Conservation (phyloP, 129 eudicot species). For the Lactuca saligna region DNA sequence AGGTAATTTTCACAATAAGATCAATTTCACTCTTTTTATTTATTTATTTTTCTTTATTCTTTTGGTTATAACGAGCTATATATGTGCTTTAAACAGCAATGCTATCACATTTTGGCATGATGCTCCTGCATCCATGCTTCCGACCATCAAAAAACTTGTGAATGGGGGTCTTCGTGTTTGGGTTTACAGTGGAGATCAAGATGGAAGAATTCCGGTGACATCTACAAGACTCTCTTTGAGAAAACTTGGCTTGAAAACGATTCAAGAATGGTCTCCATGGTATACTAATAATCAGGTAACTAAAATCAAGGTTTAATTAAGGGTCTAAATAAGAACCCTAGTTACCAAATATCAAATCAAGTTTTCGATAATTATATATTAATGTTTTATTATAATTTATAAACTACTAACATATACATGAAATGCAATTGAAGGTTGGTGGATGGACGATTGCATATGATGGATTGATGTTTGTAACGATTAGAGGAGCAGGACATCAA, state of each 20-base stretch:
- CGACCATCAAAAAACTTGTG: slow-evolving; percentile 52
- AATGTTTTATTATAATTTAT: too few relatives aligned
- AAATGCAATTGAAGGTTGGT: slow-evolving; percentile 51
- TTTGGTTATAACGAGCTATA: neutral
- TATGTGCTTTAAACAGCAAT: slow-evolving; percentile 33
- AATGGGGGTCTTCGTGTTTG: slow-evolving; percentile 63
- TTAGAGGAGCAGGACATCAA: slow-evolving; percentile 96
- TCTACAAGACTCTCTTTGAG: slow-evolving; percentile 60
- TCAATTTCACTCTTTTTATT: neutral
- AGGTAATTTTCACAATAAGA: slow-evolving; percentile 39
- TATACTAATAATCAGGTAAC: slow-evolving; percentile 63
- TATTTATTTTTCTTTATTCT: neutral
- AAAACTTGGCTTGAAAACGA: slow-evolving; percentile 63
- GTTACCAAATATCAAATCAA: neutral
- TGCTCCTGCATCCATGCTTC: slow-evolving; percentile 57
- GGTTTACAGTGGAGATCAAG: slow-evolving; percentile 80
- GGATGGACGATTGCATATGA: slow-evolving; percentile 82
- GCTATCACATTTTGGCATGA: slow-evolving; percentile 56
- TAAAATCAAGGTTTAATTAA: too few relatives aligned
- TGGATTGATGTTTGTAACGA: slow-evolving; percentile 70
- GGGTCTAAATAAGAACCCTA: too few relatives aligned
- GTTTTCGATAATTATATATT: too few relatives aligned
- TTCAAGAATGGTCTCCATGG: slow-evolving; percentile 87
- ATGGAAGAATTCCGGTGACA: slow-evolving; percentile 86
- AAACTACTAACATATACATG: neutral